A percentile compares a stretch with the other conserved stretches of the same genome.
phyloP scores from a whole-genome alignment of 108 stramenopile species.

The Heterococcus sp. region DNA sequence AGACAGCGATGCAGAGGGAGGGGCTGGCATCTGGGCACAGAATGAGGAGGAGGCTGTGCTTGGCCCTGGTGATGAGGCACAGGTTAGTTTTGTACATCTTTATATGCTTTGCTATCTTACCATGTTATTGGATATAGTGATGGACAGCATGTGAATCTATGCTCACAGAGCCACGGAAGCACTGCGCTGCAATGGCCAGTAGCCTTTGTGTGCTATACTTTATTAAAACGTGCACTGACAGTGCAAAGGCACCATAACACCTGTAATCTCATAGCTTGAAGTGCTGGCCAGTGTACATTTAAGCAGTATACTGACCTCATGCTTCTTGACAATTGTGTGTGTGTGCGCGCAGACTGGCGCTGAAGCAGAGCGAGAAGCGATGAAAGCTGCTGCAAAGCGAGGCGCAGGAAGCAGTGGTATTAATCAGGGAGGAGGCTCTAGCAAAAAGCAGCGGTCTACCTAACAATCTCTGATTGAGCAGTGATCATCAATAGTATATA shows the following conservation, averaged over 20 bases:
- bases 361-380: slow-evolving; percentile 27
- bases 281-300: neutral
- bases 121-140: no score
- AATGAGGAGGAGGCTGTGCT: slow-evolving; percentile 38
- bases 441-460: neutral
- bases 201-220: no score
- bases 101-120: no score
- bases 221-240: no score
- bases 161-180: no score
- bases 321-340: neutral
- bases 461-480: no score
- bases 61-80: slow-evolving; percentile 26
- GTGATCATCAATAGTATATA: no score
- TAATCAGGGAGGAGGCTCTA: neutral
- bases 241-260: neutral
- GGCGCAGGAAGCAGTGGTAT: neutral
- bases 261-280: neutral
- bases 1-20: neutral
- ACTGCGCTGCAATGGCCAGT: neutral
- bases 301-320: neutral
- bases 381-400: neutral
- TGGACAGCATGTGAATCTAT: neutral
- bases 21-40: slow-evolving; percentile 18
- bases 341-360: slow-evolving; percentile 3
- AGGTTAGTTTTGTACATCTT: no score